Evolutionary conservation across 1,284 basidiomycete genomes (phyloP).

Genomic region (Sanghuangporus baumii): DNA sequence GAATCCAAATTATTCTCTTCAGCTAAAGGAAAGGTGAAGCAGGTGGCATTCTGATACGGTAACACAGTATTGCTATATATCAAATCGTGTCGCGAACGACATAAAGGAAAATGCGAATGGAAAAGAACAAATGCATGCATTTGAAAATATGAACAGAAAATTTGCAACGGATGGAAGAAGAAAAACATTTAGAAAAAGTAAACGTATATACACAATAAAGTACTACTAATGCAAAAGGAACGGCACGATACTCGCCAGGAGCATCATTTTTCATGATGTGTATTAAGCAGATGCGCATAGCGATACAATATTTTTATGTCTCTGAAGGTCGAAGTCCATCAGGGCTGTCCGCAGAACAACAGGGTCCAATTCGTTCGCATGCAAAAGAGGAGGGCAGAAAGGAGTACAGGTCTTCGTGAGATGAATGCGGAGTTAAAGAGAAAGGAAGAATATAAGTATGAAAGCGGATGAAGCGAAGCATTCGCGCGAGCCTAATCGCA

Average conservation of each 20-base stretch:
- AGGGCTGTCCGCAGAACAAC: background rate
- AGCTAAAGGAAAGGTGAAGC: background rate
- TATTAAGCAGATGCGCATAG: background rate
- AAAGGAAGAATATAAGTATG: background rate
- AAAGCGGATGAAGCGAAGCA: background rate
- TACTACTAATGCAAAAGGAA: background rate
- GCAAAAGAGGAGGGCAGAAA: background rate
- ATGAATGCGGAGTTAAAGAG: background rate
- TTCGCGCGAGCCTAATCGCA: constrained; percentile 13
- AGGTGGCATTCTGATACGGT: background rate
- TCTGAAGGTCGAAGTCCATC: background rate
- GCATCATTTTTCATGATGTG: background rate
- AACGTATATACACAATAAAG: background rate
- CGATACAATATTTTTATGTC: constrained; percentile 12
- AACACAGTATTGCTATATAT: too few relatives aligned
- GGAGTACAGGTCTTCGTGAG: background rate
- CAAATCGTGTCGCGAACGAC: too few relatives aligned
- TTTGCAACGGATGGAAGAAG: background rate
- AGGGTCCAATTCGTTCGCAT: background rate
- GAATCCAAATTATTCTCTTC: background rate
- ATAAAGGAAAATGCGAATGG: background rate
- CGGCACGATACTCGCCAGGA: background rate
- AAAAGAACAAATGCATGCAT: background rate
- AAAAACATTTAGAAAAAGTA: background rate
- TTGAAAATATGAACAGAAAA: background rate